Percentiles rank a stretch among this genome's conserved stretches.
Conservation (phyloP, 768 basidiomycete species). For the Cubamyces lactineus region DNA sequence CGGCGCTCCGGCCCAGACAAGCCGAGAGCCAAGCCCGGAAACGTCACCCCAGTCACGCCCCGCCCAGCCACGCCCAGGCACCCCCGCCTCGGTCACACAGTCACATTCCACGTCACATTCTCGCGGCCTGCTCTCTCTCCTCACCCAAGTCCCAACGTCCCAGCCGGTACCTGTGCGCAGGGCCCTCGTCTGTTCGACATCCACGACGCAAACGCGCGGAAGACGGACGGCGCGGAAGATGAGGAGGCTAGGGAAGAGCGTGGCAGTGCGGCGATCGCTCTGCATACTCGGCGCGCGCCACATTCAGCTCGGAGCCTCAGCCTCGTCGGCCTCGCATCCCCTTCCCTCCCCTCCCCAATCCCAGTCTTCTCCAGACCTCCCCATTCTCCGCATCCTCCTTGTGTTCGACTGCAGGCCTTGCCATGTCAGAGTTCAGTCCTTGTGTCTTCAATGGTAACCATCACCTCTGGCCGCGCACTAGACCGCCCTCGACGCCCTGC, state of each 20-base stretch:
- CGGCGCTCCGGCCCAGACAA: neutral
- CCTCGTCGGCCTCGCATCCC: neutral
- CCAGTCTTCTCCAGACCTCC: too few species aligned
- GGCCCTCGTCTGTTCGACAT: too few species aligned
- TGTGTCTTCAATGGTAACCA: too few species aligned
- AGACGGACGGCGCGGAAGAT: neutral
- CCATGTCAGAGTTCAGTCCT: too few species aligned
- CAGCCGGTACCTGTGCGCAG: too few species aligned
- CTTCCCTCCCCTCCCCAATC: neutral
- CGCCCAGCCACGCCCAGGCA: constrained; percentile 3
- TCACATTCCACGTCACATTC: neutral
- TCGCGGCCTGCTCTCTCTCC: neutral
- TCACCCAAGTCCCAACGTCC: too few species aligned
- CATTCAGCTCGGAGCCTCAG: neutral
- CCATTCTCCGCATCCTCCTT: too few species aligned
- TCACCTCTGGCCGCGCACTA: too few species aligned
- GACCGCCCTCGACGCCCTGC: too few species aligned
- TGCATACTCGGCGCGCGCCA: constrained; percentile 7
- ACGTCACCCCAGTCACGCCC: neutral
- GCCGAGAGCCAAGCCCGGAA: constrained; percentile 9
- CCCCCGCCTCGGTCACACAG: neutral
- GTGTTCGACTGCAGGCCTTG: neutral
- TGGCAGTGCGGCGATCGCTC: neutral
- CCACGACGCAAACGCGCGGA: neutral
- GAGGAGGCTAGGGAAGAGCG: too few species aligned